Base-by-base conservation (phyloP, 805 yeast species). In the Starmerella kuoi region DNA sequence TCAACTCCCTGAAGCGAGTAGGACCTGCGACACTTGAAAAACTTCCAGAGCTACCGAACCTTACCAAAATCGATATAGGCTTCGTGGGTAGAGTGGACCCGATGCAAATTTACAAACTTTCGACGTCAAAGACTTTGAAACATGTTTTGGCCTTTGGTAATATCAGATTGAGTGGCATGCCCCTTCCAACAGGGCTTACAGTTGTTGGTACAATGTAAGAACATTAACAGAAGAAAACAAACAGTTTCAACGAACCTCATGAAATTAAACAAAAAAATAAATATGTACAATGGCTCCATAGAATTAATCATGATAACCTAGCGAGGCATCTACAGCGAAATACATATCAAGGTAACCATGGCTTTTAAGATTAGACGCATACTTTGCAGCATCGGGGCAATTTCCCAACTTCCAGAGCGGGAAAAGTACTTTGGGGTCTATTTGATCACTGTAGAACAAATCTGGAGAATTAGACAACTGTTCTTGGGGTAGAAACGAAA, bases 61-160 rank as follows among this genome's bases (percentile, higher is more conserved):
- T 88, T 33, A 74, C 84, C 0, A 69, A 74, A 26, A 52, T 83
- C 15, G 91, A 88, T 58, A 56, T 77, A 12, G 93, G 96, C 0
- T 88, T 88, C 61, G 82, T 85, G 2, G 66, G 93, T 31, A 66
- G 75, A 18, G 71, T 84, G 11, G 85, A 85, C 55, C 84, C 88
- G 59, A 70, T 67, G 17, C 70, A 75, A 0, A 58, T 87, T n/a
- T 72, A 71, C 21, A 54, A 69, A 23, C 51, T 85, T 18, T 70
- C 80, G 2, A 67, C 71, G 9, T 82, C 91, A 48, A 71, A 76
- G 0, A 72, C 72, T 36, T 61, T 88, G 43, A 67, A 69, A 35
- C 67, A 81, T 14, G 56, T 88, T 42, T 93, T 84, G 53, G 87
- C 84, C 14, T 85, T 78, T 58, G 95, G 95, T 3, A 58, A 55